A percentile compares a stretch with the other conserved stretches of the same genome.
Conservation (phyloP, 768 basidiomycete genomes). For the Austroboletus festivus region DNA sequence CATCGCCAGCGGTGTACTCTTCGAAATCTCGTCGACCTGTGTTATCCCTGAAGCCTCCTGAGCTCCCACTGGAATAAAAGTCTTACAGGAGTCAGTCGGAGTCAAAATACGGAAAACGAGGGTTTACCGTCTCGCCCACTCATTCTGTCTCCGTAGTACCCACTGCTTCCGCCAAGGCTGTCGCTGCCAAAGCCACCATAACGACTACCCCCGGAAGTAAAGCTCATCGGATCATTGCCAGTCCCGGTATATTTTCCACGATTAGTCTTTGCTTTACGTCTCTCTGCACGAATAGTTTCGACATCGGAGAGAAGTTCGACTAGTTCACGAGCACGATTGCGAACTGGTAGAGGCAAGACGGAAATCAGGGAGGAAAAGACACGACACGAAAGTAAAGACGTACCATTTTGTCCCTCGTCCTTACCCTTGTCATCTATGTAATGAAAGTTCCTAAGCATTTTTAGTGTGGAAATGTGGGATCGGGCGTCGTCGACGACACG, state of each 20-base stretch:
- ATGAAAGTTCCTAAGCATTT: conserved; percentile 97
- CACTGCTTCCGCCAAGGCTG: conserved; percentile 33
- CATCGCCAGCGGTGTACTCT: conserved; percentile 96
- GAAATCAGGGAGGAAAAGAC: background rate
- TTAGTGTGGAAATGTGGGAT: conserved; percentile 90
- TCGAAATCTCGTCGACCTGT: conserved; percentile 65
- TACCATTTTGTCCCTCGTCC: conserved; percentile 96
- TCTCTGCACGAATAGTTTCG: conserved; percentile 83
- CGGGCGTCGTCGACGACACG: conserved; percentile 97
- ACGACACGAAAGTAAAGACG: conserved; percentile 7
- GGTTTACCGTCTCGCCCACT: conserved; percentile 39
- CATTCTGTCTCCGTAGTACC: conserved; percentile 44
- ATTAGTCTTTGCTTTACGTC: conserved; percentile 90
- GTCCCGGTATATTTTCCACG: conserved; percentile 86
- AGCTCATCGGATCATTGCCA: conserved; percentile 78
- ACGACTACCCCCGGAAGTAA: conserved; percentile 51
- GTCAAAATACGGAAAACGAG: conserved; percentile 1
- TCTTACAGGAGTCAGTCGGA: conserved; percentile 24
- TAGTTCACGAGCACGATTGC: conserved; percentile 90
- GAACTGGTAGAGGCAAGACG: conserved; percentile 54
- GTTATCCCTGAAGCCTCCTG: conserved; percentile 61
- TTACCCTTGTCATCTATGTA: conserved; percentile 99
- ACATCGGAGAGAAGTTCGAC: conserved; percentile 91
- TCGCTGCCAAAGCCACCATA: conserved; percentile 75
- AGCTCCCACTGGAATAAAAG: conserved; percentile 40